phyloP scores from a whole-genome alignment of 805 yeast species.

The Nakazawaea siamensis region DNA sequence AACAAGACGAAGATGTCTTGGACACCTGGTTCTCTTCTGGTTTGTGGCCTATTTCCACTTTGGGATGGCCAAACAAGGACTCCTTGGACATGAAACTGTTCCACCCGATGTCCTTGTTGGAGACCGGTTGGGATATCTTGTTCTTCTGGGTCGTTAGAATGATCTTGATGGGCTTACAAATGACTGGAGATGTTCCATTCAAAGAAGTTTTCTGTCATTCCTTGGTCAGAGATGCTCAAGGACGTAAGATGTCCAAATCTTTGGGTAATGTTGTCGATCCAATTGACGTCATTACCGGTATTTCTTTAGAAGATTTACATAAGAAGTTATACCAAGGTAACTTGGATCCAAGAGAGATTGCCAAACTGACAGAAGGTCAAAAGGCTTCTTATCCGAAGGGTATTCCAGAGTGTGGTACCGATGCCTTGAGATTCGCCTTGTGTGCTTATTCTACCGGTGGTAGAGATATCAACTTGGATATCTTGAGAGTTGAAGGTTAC shows the following conservation, averaged over 20 bases:
- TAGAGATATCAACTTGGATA: slow-evolving; percentile 93
- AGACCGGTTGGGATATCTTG: slow-evolving; percentile 98
- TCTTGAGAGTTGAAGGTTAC: slow-evolving; percentile 96
- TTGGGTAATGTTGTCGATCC: slow-evolving; percentile 97
- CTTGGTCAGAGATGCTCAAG: slow-evolving; percentile 97
- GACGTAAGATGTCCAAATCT: slow-evolving; percentile 97
- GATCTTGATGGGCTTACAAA: slow-evolving; percentile 84
- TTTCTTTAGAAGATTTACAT: slow-evolving; percentile 69
- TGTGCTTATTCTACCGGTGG: slow-evolving; percentile 99
- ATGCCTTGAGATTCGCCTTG: slow-evolving; percentile 94
- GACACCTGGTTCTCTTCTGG: slow-evolving; percentile 99
- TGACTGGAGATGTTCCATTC: slow-evolving; percentile 89
- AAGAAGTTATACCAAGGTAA: slow-evolving; percentile 74
- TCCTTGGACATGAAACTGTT: slow-evolving; percentile 67
- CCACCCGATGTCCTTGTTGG: slow-evolving; percentile 89
- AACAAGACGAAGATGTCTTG: slow-evolving; percentile 96
- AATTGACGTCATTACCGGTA: slow-evolving; percentile 87
- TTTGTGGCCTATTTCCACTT: slow-evolving; percentile 93
- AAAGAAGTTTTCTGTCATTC: slow-evolving; percentile 97
- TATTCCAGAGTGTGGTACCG: slow-evolving; percentile 99
- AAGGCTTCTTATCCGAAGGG: slow-evolving; percentile 88
- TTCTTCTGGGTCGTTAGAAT: slow-evolving; percentile 99
- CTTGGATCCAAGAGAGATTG: slow-evolving; percentile 82
- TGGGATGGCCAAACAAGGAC: slow-evolving; percentile 91
- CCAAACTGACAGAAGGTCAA: slow-evolving; percentile 84